Evolutionary conservation across 2,329 filamentous ascomycete species (phyloP).

Genomic region (Plenodomus tracheiphilus): DNA sequence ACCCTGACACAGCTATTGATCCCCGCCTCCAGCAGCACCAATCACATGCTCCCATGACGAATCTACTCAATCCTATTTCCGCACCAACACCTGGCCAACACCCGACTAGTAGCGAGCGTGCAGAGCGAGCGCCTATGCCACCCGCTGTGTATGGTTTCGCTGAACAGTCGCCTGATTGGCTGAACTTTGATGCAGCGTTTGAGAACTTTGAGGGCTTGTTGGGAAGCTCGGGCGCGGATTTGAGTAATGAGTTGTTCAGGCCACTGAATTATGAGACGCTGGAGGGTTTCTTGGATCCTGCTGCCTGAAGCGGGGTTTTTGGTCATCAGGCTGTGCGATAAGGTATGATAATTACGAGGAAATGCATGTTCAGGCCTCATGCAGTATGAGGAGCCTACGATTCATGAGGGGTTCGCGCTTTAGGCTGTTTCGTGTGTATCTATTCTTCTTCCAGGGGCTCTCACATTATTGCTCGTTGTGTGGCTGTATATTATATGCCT

Average conservation of each 20-base stretch:
- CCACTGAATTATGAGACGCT: constrained; percentile 42
- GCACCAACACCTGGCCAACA: constrained; percentile 40
- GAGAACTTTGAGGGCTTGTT: constrained; percentile 46
- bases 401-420: too few species aligned
- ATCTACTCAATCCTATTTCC: constrained; percentile 33
- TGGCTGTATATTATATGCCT: too few species aligned
- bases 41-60: constrained; percentile 32
- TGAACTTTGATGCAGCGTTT: constrained; percentile 46
- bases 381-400: too few species aligned
- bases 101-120: constrained; percentile 43
- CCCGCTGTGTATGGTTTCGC: constrained; percentile 34
- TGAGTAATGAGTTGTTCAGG: constrained; percentile 44
- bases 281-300: constrained; percentile 38
- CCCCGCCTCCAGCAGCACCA: constrained; percentile 38
- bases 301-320: constrained; percentile 7
- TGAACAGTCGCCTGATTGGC: constrained; percentile 44
- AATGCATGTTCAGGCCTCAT: too few species aligned
- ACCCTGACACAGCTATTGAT: constrained; percentile 35
- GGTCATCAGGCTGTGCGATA: too few species aligned
- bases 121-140: constrained; percentile 29
- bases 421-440: too few species aligned
- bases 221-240: constrained; percentile 43
- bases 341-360: too few species aligned
- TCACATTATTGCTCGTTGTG: too few species aligned
- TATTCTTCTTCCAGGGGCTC: too few species aligned